A percentile compares a stretch with the other conserved stretches of the same genome.
Conservation (phyloP, 23 red algal genomes). For the Gracilaria caudata region DNA sequence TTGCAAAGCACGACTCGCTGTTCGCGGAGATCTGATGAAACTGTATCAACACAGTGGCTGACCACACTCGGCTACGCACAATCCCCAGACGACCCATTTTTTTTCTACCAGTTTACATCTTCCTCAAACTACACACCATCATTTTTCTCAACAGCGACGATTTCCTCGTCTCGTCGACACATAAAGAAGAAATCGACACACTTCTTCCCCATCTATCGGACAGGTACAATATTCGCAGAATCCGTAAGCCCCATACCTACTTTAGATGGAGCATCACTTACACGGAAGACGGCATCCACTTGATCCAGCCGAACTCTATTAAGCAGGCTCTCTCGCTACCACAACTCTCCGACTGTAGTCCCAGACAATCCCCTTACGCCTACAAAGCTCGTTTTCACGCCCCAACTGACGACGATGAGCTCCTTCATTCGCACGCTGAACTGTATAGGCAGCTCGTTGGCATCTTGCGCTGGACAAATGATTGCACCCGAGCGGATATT, state of each 20-base stretch:
- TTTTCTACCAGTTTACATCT: slow-evolving; percentile 8
- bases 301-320: slow-evolving; percentile 21
- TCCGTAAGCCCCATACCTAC: not conserved
- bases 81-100: slow-evolving; percentile 16
- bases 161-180: slow-evolving; percentile 5
- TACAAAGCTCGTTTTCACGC: not conserved
- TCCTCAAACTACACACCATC: not conserved
- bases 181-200: not conserved
- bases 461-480: not conserved
- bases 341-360: not conserved
- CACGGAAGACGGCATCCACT: not conserved
- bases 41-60: slow-evolving; percentile 4
- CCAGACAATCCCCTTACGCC: not conserved
- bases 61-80: slow-evolving; percentile 2
- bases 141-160: slow-evolving; percentile 28
- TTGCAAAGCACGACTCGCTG: slow-evolving; percentile 9
- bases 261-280: not conserved
- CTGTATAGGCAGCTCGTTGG: not conserved
- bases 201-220: not conserved
- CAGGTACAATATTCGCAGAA: slow-evolving; percentile 8
- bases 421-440: not conserved
- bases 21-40: slow-evolving; percentile 15
- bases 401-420: not conserved
- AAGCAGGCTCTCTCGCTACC: not conserved
- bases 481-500: slow-evolving; percentile 10